These are phyloP conservation scores for Fomitopsis pinicola DNA, from an alignment of 1,284 basidiomycete species.

Conservation along the genomic window DNA sequence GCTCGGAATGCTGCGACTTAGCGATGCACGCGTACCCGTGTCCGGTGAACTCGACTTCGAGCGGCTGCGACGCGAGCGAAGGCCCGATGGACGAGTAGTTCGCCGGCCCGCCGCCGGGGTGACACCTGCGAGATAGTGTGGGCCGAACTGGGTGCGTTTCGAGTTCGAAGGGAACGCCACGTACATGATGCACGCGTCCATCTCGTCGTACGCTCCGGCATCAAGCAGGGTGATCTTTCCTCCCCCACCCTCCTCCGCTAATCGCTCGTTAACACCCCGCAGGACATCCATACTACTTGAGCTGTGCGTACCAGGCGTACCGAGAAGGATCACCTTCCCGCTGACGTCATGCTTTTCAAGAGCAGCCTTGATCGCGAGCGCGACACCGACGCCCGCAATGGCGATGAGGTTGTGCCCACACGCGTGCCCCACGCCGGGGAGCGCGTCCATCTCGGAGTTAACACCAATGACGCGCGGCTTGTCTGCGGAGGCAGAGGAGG, in stretches of 20 bases:
- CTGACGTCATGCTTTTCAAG: conserved; percentile 59
- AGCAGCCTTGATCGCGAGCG: conserved; percentile 66
- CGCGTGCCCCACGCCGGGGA: conserved; percentile 62
- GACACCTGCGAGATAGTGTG: conserved; percentile 44
- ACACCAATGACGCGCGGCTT: conserved; percentile 58
- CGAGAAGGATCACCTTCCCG: conserved; percentile 74
- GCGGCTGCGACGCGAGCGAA: conserved; percentile 53
- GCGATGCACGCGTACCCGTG: conserved; percentile 43
- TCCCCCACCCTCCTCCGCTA: conserved; percentile 75
- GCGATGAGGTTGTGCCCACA: conserved; percentile 89
- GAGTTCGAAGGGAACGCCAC: conserved; percentile 12
- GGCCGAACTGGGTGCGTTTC: not conserved
- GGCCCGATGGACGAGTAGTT: conserved; percentile 46
- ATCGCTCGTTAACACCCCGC: not conserved
- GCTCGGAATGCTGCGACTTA: not conserved
- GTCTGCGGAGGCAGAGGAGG: not conserved
- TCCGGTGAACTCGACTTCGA: conserved; percentile 65
- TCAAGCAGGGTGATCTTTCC: conserved; percentile 76
- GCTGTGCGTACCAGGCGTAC: conserved; percentile 63
- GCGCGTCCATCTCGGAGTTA: conserved; percentile 72
- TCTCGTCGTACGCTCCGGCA: conserved; percentile 67
- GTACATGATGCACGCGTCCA: conserved; percentile 77
- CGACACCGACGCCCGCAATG: conserved; percentile 71
- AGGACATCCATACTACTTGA: not conserved
- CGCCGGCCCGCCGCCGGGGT: conserved; percentile 50